Base-by-base conservation (phyloP, 2,329 filamentous ascomycete genomes). In the Fusarium concolor region DNA sequence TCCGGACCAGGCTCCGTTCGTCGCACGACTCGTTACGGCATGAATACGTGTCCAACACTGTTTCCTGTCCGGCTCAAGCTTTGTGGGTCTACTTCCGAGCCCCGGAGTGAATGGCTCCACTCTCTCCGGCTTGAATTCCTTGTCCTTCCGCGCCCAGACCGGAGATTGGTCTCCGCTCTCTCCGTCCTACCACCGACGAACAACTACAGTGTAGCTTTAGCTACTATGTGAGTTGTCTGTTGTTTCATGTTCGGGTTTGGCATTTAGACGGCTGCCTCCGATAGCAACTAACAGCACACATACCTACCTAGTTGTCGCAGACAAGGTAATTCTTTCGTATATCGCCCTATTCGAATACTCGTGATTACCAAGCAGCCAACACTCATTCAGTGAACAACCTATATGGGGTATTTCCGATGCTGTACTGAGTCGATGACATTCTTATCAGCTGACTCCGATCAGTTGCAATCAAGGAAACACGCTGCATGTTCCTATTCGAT, bases 101-200 rank as follows among this genome's bases (percentile, higher is more conserved):
- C 46, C 70, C 60, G 67, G 70, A 52, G 44, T 22, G 20, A 47
- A 44, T 38, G 64, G 55, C 65, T 56, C 69, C 70, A 70, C 66
- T 47, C 28, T 54, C 67, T 58, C 70, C 70, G 70, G 62, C 43
- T 45, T 31, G 41, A 44, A 20, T 24, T 47, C 55, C 37, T 51
- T 49, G 43, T 38, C 43, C 37, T 39, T 51, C 56, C 61, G 61
- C 28, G 17, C 51, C 61, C 43, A 57, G 46, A 26, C 51, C 65
- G 52, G 52, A 61, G 26, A 49, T 49, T 56, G 60, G 42, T 38
- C 46, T 68, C 65, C 65, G 55, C 52, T 38, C 18, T 24, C 51
- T 65, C 65, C 65, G 60, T 45, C 43, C 43, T 37, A 44, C 44
- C 38, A 42, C 53, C 59, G 31, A 52, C 39, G 31, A 33, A 64